Evolutionary conservation across 192 early-diverging fungal species (phyloP), one percentile per base, ranked within the genome.

Genomic region (Coemansia sp.): DNA sequence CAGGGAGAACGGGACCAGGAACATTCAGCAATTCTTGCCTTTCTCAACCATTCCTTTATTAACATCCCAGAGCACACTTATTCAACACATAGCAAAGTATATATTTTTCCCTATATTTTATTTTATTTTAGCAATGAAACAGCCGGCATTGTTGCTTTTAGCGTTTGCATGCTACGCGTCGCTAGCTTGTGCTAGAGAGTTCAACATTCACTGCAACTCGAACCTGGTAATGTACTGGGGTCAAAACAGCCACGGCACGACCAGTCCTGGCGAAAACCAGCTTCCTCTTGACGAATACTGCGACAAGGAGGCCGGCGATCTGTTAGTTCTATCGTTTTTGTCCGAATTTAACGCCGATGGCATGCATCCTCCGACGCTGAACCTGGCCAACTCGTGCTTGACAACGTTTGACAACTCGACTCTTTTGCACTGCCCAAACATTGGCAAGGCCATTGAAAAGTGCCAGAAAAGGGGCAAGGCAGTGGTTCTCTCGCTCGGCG

Each of bases 381-480:
- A 95, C 62, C 83, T 95, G 12, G 79, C 90, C 18, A 88, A 85
- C 64, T 85, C 89, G 52, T 92, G 92, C 75, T 30, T 60, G 52
- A 83, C 84, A 0, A 72, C 75, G 0, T 86, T 84, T 56, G 74
- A 80, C 6, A 88, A 87, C 51, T 85, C 88, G n/a, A 77, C 75
- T 0, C 69, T 91, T 20, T 83, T 92, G 2, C 83, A 87, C 55
- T 93, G 93, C 70, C 87, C 89, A 7, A 64, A 82, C 17, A 83
- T 92, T 58, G 91, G 85, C 18, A 70, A 58, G 65, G 91, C 89
- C 5, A 88, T 95, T 18, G 73, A 83, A 51, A 71, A 75, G 20
- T 93, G 93, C 68, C 93, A 95, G 71, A 74, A 62, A 3, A 76
- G 85, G 61, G 92, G 92, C 25, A 92, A 92, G 68, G 86, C 85